Evolutionary conservation across 805 yeast genomes (phyloP), one percentile per base, ranked within the genome.

Genomic region (Saccharomycopsis guyanensis): DNA sequence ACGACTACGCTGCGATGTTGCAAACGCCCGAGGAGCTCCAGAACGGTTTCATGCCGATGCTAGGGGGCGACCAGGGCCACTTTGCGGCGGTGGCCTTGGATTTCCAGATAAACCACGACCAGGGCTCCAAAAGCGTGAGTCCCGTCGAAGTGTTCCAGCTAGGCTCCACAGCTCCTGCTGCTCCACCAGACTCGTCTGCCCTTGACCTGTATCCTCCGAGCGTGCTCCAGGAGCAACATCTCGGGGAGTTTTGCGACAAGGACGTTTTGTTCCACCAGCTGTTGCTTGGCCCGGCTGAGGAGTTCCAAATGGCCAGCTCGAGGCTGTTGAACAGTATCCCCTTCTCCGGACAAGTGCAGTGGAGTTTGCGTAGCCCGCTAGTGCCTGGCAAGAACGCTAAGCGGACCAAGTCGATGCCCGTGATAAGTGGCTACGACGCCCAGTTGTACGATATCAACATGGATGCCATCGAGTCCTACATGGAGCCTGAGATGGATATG

Each of bases 351-450:
- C 16, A n/a, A n/a, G 16, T 12, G 7, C 37, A 8, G 16, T 34
- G 29, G 29, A 10, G 10, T 10, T 25, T 25, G 29, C 29, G 10
- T 6, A 10, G 29, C 10, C 29, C 29, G 10, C 29, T 25, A 7
- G 29, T n/a, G 18, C 24, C 6, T 8, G 16, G 15, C 16, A 40
- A 40, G 23, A 40, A 40, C 15, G 43, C 43, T 18, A 40, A 40
- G 31, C 12, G 43, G n/a, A 27, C 43, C 5, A 40, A 40, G 20
- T 31, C 37, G 16, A 40, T 40, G 43, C 43, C 43, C 15, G 22
- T 25, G 29, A 25, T 25, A 6, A 10, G 29, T 10, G 29, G 29
- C 29, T 6, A 10, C 29, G 29, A 25, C 10, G 10, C 29, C 10
- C 10, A 25, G 10, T 6, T 7, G 10, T 10, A 6, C 10, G 29